These are phyloP conservation scores for Stipa capillata DNA, from an alignment of 176 grass and related monocot species.

Conservation along the genomic window DNA sequence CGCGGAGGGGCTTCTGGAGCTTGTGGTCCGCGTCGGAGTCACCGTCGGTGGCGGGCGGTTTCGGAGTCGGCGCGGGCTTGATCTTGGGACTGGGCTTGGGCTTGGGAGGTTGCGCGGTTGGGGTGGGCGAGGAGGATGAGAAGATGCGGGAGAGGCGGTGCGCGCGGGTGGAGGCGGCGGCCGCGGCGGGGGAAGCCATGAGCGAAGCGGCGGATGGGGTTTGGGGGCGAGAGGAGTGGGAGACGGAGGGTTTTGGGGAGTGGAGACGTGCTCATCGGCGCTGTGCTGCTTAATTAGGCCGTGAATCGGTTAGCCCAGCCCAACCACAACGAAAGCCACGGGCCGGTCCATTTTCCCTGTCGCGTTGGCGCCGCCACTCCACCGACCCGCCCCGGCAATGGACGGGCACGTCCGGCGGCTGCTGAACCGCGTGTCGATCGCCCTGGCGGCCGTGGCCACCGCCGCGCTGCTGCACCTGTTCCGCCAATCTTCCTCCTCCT, in stretches of 20 bases:
- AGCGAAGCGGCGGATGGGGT: neutral
- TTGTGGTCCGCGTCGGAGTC: neutral
- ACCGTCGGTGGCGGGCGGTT: neutral
- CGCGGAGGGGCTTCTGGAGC: neutral
- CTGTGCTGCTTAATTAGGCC: neutral
- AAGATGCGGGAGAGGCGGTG: conserved; percentile 22
- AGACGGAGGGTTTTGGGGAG: neutral
- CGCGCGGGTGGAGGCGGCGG: neutral
- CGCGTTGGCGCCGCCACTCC: no score
- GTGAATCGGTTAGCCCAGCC: neutral
- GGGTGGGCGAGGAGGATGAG: neutral
- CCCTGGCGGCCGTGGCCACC: conserved; percentile 57
- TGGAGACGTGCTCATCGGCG: neutral
- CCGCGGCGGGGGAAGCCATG: neutral
- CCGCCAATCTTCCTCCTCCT: conserved; percentile 37
- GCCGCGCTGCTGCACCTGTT: conserved; percentile 54
- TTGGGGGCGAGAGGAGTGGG: neutral
- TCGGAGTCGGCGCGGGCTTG: neutral
- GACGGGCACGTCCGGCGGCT: conserved; percentile 59
- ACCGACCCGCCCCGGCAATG: conserved; percentile 30
- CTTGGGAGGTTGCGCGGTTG: neutral
- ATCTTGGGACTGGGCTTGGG: neutral
- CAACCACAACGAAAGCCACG: no score
- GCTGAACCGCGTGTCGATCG: conserved; percentile 67
- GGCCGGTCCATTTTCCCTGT: neutral